These are phyloP conservation scores for Albizia julibrissin DNA, from an alignment of 306 rosid species.

Conservation along the genomic window DNA sequence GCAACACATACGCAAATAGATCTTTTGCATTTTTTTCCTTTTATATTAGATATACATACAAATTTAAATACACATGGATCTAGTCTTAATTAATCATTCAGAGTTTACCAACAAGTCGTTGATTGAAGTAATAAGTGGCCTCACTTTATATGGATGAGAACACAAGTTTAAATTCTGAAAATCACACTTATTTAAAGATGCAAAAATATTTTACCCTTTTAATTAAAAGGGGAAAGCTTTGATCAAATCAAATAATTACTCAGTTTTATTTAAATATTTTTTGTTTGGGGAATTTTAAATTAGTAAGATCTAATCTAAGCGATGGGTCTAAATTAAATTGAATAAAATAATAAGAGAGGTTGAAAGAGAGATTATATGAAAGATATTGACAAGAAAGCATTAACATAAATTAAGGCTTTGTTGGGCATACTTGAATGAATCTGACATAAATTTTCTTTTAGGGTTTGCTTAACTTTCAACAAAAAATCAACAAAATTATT, in stretches of 20 bases:
- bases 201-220: no score
- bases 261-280: no score
- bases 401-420: constrained; percentile 70
- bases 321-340: neutral
- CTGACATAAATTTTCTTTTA: constrained; percentile 48
- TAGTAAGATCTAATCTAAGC: neutral
- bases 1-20: neutral
- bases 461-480: constrained; percentile 52
- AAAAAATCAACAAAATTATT: constrained; percentile 68
- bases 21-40: neutral
- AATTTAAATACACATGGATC: neutral
- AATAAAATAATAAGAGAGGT: neutral
- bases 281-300: neutral
- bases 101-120: no score
- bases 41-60: neutral
- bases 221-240: no score
- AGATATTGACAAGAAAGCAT: constrained; percentile 87
- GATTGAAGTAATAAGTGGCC: no score
- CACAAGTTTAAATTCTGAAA: no score
- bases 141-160: no score
- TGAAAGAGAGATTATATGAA: constrained; percentile 46
- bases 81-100: neutral
- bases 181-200: no score
- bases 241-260: no score
- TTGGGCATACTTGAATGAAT: constrained; percentile 54